Conservation (phyloP, 2,329 filamentous ascomycete species). For the Penicillium olsonii region DNA sequence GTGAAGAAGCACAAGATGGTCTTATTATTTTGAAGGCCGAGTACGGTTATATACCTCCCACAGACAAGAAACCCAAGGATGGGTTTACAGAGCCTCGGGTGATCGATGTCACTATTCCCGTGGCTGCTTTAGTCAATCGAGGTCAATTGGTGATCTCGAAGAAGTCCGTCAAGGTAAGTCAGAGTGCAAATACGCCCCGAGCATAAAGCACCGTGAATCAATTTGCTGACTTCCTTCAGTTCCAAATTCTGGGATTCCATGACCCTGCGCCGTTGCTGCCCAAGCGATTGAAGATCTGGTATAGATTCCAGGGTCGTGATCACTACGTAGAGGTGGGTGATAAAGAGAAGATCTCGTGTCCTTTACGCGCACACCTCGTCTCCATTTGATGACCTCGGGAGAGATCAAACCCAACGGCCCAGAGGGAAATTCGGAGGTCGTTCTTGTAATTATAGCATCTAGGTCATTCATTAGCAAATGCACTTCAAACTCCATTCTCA, state of each 20-base stretch:
- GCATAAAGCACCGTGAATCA: not conserved
- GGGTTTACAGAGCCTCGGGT: conserved; percentile 27
- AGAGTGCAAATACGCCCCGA: not conserved
- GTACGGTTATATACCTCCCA: conserved; percentile 40
- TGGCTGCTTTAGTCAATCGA: conserved; percentile 47
- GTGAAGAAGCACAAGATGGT: conserved; percentile 37
- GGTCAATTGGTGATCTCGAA: conserved; percentile 42
- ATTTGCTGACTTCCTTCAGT: conserved; percentile 32
- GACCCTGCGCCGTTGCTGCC: conserved; percentile 45
- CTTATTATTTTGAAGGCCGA: conserved; percentile 44
- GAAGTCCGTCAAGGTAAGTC: conserved; percentile 37
- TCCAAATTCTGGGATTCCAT: conserved; percentile 46
- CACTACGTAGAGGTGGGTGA: conserved; percentile 43
- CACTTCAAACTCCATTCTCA: conserved; percentile 3
- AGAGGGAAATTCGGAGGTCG: not conserved
- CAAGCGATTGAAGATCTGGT: conserved; percentile 45
- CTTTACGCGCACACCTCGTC: conserved; percentile 41
- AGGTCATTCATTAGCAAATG: conserved; percentile 7
- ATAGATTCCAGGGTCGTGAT: conserved; percentile 41
- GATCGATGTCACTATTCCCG: conserved; percentile 45
- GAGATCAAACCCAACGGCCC: not conserved
- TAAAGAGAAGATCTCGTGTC: conserved; percentile 39
- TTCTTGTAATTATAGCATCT: conserved; percentile 20
- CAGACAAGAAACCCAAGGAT: conserved; percentile 24
- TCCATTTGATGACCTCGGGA: conserved; percentile 10